A percentile compares a stretch with the other conserved stretches of the same genome.
Evolutionary conservation across 441 rosid species (phyloP).

Genomic region (Macaranga tanarius): DNA sequence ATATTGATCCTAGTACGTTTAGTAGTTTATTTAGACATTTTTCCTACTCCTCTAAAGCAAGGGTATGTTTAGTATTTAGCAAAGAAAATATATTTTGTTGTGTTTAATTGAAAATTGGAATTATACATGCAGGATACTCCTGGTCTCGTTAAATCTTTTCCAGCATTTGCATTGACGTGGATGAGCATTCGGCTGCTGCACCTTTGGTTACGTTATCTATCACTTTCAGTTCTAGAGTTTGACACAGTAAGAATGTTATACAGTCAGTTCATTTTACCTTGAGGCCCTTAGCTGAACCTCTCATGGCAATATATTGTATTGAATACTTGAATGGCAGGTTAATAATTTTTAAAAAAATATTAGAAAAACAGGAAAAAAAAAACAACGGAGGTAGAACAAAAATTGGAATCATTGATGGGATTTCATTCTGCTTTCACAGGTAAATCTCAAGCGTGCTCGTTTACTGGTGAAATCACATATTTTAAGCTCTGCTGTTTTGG

Average conservation of each 20-base stretch:
- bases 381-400: background rate
- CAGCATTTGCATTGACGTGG: constrained; percentile 71
- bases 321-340: background rate
- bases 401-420: constrained; percentile 10
- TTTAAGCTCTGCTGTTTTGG: constrained; percentile 52
- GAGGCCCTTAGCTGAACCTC: constrained; percentile 16
- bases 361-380: background rate
- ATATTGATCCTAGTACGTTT: constrained; percentile 70
- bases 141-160: constrained; percentile 73
- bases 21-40: constrained; percentile 11
- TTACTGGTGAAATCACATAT: constrained; percentile 74
- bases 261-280: constrained; percentile 15
- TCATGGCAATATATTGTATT: background rate
- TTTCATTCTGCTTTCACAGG: constrained; percentile 39
- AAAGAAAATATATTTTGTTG: constrained; percentile 11
- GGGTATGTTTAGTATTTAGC: background rate
- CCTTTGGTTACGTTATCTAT: constrained; percentile 90
- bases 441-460: constrained; percentile 96
- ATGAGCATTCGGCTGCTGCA: constrained; percentile 69
- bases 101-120: constrained; percentile 24
- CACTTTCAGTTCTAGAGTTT: constrained; percentile 71
- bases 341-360: background rate
- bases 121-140: constrained; percentile 74
- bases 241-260: constrained; percentile 48
- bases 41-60: constrained; percentile 4